Base-by-base conservation (phyloP, 2,329 filamentous ascomycete genomes). In the Exophiala lecanii-corni region DNA sequence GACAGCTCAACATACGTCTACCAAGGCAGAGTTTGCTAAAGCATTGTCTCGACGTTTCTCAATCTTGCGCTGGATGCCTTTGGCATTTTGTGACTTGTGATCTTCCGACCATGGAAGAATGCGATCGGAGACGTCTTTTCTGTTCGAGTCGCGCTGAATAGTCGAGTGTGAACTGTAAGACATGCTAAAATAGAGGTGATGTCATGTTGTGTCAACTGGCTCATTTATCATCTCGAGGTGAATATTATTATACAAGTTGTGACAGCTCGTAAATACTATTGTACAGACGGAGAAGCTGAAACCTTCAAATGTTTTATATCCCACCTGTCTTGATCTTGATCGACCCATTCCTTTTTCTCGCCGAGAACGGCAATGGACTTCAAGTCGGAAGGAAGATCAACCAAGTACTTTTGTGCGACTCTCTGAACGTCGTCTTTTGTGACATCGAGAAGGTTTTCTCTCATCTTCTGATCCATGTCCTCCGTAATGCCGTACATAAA, bases 401-500 rank as follows among this genome's bases (percentile, higher is more conserved):
- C 82, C 10, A 95, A 71, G 62, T 89, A 94, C 56, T 80, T 78
- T 57, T 95, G 82, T 1, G 92, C 92, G 9, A 82, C 89, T 31
- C 82, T 74, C 49, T 82, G 81, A 7, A 98, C 85, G 56, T 95
- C 82, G 51, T 84, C 78, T 49, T 80, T 81, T 2, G 78, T 86
- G 28, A 96, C 89, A 62, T 96, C 91, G 3, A 98, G 74, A 44
- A 98, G 73, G 59, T 84, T 81, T 65, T 92, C 86, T 55, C 92
- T 76, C 62, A 87, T 81, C 57, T 71, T 76, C 68, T 96, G 89
- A 59, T 85, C 82, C 89, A 97, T 95, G 57, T 88, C 84, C 47
- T 92, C 79, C 1, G 85, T 87, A 25, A 98, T 76, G 9, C 89
- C 89, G 20, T 81, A 85, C 59, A 95, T 70, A 66, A 98, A 98